A percentile compares a stretch with the other conserved stretches of the same genome.
These are phyloP conservation scores for Fraxinus albicans DNA, from an alignment of 305 asterid genomes.

Conservation along the genomic window DNA sequence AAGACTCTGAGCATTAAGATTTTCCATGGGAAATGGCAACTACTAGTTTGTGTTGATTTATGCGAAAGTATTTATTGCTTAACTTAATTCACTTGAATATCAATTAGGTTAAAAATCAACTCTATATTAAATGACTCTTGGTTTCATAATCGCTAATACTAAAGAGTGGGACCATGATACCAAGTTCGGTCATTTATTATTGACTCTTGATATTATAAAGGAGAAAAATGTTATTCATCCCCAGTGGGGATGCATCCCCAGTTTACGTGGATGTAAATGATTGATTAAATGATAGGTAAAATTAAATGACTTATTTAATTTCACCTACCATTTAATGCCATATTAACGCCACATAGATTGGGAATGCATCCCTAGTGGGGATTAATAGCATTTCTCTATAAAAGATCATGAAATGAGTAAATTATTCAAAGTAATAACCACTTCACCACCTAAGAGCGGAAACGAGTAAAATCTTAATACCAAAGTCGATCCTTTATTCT, in stretches of 20 bases:
- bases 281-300: too few relatives aligned
- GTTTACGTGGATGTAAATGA: too few relatives aligned
- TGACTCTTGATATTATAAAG: neutral
- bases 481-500: neutral
- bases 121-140: neutral
- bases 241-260: too few relatives aligned
- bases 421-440: neutral
- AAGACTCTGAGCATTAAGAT: neutral
- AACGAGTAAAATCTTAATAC: neutral
- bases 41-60: neutral
- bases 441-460: neutral
- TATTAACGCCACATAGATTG: too few relatives aligned
- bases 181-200: neutral
- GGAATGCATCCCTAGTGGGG: too few relatives aligned
- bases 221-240: too few relatives aligned
- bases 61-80: neutral
- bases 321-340: too few relatives aligned
- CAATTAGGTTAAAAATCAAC: neutral
- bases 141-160: neutral
- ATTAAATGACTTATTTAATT: too few relatives aligned
- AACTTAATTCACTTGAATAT: neutral
- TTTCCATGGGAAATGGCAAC: neutral
- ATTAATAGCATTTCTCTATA: too few relatives aligned
- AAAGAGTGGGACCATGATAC: neutral
- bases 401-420: neutral